Base-by-base conservation (phyloP, 345 rosid species). In the Eucalyptus melliodora region DNA sequence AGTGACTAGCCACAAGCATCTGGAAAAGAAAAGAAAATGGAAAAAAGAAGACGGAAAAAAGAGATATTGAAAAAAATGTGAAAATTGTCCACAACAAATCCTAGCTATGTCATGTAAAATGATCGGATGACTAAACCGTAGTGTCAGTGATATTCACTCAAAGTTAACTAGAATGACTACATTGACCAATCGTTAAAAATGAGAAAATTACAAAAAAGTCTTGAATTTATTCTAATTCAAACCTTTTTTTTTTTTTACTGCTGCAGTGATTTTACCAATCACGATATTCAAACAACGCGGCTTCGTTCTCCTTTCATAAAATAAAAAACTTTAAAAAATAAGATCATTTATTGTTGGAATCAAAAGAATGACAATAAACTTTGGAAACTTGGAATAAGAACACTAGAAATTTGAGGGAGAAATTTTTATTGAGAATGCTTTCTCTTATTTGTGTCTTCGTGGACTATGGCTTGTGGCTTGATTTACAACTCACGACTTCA, bases 11-110 rank as follows among this genome's bases (percentile, higher is more conserved):
- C 80, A 67, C 3, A 31, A n/a, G 19, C 34, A 16, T 13, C 1
- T 27, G 4, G 0, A 62, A 62, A 62, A 31, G 40, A 31, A 67
- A 67, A 67, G 80, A 59, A 59, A 59, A 59, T 1, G 6, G 37
- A 1, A 15, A 65, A n/a, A 4, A 16, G 51, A 4, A 53, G 10
- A 2, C 0, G 2, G 0, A 16, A n/a, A n/a, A 31, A 31, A 15
- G 10, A 67, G 37, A 67, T 2, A 6, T 16, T 15, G 0, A 15
- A n/a, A n/a, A 30, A 62, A 65, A 15, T 15, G 40, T 8, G 7
- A 65, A 65, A 65, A 65, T n/a, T 8, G 9, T 65, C 10, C 40
- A 16, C 4, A 6, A 0, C 23, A 16, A 30, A 6, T 50, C 16
- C 16, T 14, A 50, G 16, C 6, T 50, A 50, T 50, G 16, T 50